phyloP scores from a whole-genome alignment of 2,329 filamentous ascomycete species.

The Malbranchea cinnamomea region DNA sequence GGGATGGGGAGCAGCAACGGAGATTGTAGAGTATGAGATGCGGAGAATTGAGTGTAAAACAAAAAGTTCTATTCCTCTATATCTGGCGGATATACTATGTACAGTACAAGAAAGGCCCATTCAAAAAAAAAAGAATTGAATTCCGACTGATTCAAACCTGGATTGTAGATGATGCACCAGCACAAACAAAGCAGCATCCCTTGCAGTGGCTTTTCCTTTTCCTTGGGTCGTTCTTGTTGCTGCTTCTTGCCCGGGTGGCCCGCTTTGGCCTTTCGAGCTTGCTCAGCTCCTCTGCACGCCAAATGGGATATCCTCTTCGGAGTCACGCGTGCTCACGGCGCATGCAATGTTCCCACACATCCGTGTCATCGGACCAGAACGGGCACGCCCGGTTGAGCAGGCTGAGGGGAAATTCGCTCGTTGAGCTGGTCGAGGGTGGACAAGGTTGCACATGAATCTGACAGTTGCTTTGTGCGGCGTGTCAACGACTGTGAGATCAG shows the following conservation, averaged over 20 bases:
- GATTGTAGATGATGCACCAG: too few species aligned
- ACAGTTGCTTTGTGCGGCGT: conserved; percentile 74
- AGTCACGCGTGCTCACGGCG: conserved; percentile 85
- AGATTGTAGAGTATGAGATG: too few species aligned
- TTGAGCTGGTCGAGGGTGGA: conserved; percentile 79
- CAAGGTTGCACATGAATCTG: conserved; percentile 89
- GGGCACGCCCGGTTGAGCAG: conserved; percentile 89
- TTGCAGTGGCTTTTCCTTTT: conserved; percentile 59
- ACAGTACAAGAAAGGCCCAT: too few species aligned
- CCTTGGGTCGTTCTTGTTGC: conserved; percentile 53
- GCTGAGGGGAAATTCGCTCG: conserved; percentile 63
- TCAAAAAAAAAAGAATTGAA: too few species aligned
- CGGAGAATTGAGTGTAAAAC: too few species aligned
- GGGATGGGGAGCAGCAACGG: neutral
- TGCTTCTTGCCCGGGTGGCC: conserved; percentile 66
- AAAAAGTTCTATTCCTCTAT: too few species aligned
- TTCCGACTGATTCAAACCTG: too few species aligned
- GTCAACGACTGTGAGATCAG: too few species aligned
- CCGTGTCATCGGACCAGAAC: conserved; percentile 87
- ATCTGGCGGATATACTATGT: too few species aligned
- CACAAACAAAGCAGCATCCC: too few species aligned
- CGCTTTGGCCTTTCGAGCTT: conserved; percentile 83
- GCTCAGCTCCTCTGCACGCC: conserved; percentile 81
- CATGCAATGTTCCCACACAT: conserved; percentile 97
- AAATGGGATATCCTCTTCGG: conserved; percentile 87